Evolutionary conservation across 208 protist species (phyloP), one percentile per base, ranked within the genome.

Genomic region (Endotrypanum monterogeii): DNA sequence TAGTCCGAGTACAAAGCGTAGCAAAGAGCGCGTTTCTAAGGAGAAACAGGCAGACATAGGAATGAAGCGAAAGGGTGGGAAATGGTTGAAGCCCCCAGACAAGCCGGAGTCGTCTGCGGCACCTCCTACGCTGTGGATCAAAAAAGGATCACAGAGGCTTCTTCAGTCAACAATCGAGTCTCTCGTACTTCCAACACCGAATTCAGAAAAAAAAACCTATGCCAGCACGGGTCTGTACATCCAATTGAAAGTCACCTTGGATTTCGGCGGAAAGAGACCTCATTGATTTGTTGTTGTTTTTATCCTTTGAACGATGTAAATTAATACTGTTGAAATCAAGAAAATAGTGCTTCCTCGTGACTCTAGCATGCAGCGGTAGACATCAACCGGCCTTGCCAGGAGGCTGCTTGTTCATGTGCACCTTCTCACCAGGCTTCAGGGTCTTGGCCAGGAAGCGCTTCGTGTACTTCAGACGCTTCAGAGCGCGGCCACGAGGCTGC

Each of bases 401-500:
- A 52, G 90, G 89, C 86, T 98, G 94, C 85, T 94, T 95, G 92
- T 98, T 98, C 89, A 95, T 94, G 76, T 90, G 83, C 85, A 95
- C 84, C 91, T 98, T 98, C 90, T 98, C 94, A 58, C 96, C 96
- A 67, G 90, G 73, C 85, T 94, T 97, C 73, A 97, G 71, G 39
- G 98, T 96, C 79, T 91, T 95, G 78, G 97, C 92, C 67, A 98
- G 90, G 91, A 98, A 99, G 79, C 98, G 92, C 83, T 96, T 90
- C 84, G 98, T 99, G 98, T 99, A 99, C 88, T 98, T 96, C 76
- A 98, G 84, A 84, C 98, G 96, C 89, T 98, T 98, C 89, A 99
- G 98, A 48, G 97, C 97, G 80, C 98, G 98, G 75, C 98, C 98
- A 73, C 92, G 91, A 55, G 94, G 87, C 80, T 93, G 86, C 91